Percentiles rank a stretch among this genome's conserved stretches.
phyloP scores from a whole-genome alignment of 768 basidiomycete genomes.

The Tremella fuciformis region DNA sequence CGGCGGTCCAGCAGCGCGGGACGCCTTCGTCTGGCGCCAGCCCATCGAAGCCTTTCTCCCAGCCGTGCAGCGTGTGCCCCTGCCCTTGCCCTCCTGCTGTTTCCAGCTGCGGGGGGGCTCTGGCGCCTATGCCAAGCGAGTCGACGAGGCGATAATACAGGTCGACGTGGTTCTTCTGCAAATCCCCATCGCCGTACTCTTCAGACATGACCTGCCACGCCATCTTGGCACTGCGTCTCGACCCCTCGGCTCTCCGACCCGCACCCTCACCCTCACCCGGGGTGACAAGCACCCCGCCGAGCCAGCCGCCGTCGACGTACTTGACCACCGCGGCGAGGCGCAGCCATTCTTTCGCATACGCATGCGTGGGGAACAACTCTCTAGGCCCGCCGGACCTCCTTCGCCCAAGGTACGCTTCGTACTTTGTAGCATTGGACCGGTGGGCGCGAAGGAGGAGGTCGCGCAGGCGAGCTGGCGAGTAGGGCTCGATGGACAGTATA shows the following conservation, averaged over 20 bases:
- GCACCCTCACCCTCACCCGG: background rate
- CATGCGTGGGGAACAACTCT: conserved; percentile 39
- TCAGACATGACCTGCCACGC: conserved; percentile 49
- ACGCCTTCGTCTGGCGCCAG: conserved; percentile 31
- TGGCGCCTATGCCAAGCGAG: conserved; percentile 17
- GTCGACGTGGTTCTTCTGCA: conserved; percentile 43
- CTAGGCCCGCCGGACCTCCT: conserved; percentile 32
- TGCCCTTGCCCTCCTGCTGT: too few species aligned
- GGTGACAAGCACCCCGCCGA: conserved; percentile 28
- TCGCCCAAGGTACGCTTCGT: conserved; percentile 35
- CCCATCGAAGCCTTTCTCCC: conserved; percentile 33
- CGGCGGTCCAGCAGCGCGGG: conserved; percentile 45
- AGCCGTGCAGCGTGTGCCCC: conserved; percentile 13
- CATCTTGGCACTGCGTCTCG: conserved; percentile 30
- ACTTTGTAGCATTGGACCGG: conserved; percentile 21
- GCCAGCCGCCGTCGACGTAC: conserved; percentile 47
- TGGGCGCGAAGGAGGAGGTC: conserved; percentile 23
- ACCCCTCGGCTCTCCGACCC: background rate
- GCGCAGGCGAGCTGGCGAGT: conserved; percentile 19
- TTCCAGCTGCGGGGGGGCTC: too few species aligned
- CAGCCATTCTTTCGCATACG: conserved; percentile 38
- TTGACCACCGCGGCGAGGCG: conserved; percentile 41
- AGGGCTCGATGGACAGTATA: conserved; percentile 28
- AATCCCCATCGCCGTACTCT: conserved; percentile 49
- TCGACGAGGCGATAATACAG: conserved; percentile 39